Percentiles rank a stretch among this genome's conserved stretches.
Conservation (phyloP, 345 rosid genomes). For the Lumnitzera racemosa region DNA sequence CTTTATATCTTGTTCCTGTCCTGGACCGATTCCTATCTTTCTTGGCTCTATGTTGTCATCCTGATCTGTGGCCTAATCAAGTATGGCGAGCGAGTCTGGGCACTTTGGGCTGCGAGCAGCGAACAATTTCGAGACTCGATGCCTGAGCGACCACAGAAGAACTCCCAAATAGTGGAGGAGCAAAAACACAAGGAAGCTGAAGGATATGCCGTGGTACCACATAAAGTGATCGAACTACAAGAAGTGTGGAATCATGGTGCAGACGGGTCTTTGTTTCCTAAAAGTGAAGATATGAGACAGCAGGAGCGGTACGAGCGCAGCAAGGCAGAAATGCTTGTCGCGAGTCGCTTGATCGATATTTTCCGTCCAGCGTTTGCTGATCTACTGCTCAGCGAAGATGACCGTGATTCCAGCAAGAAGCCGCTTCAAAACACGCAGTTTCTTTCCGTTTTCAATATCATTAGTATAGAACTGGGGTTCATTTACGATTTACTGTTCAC, state of each 20-base stretch:
- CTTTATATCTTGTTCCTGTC: slow-evolving; percentile 13
- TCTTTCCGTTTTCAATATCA: no score
- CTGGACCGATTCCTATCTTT: slow-evolving; percentile 4
- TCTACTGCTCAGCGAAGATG: no score
- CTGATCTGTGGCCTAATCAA: background rate
- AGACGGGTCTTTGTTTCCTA: no score
- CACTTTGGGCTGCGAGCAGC: slow-evolving; percentile 2
- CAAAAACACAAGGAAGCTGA: background rate
- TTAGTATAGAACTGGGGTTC: no score
- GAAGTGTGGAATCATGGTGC: background rate
- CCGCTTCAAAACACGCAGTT: no score
- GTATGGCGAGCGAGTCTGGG: background rate
- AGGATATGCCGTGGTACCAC: background rate
- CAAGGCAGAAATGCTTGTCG: no score
- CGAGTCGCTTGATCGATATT: no score
- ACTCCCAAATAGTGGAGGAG: background rate
- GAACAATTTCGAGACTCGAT: background rate
- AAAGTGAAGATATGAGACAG: no score
- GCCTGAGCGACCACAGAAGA: background rate
- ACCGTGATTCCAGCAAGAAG: no score
- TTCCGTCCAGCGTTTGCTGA: no score
- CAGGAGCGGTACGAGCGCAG: no score
- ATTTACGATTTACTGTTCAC: no score
- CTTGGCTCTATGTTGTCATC: slow-evolving; percentile 4
- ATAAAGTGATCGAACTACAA: background rate